Conservation (phyloP, 805 yeast species). For the Candida montana region DNA sequence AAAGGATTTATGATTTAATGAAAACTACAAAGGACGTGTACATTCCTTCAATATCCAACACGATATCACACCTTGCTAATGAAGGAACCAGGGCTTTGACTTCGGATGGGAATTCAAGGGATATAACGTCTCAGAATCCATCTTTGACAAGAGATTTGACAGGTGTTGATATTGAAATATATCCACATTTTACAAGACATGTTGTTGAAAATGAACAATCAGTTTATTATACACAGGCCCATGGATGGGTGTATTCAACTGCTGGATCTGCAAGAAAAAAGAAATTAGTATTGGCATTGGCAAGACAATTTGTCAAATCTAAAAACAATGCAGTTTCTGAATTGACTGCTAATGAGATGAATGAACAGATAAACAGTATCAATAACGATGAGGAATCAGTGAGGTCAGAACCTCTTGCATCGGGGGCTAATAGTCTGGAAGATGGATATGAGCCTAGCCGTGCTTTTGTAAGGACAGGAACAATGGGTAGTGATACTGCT, state of each 20-base stretch:
- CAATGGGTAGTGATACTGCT: constrained; percentile 4
- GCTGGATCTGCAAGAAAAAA: constrained; percentile 71
- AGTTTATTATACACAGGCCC: constrained; percentile 51
- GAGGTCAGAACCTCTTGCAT: neutral
- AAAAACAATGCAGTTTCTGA: constrained; percentile 19
- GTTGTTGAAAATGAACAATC: constrained; percentile 12
- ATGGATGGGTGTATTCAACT: constrained; percentile 68
- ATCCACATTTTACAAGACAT: constrained; percentile 48
- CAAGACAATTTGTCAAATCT: constrained; percentile 56
- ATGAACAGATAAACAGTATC: constrained; percentile 29
- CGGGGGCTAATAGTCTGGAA: neutral
- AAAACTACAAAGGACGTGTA: constrained; percentile 52
- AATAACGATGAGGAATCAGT: constrained; percentile 6
- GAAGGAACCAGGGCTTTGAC: constrained; percentile 33
- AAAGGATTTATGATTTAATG: constrained; percentile 44
- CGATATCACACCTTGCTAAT: constrained; percentile 43
- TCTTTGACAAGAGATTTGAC: constrained; percentile 19
- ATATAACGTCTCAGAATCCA: too few species aligned
- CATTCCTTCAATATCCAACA: constrained; percentile 45
- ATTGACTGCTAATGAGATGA: constrained; percentile 30
- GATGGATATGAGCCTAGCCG: neutral
- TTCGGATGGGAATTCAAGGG: constrained; percentile 3
- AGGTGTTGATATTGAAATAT: constrained; percentile 56
- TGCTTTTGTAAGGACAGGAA: constrained; percentile 3
- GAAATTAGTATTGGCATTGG: constrained; percentile 58